Base-by-base conservation (phyloP, 2,329 filamentous ascomycete species). In the Lecanoromycetidae sp. region DNA sequence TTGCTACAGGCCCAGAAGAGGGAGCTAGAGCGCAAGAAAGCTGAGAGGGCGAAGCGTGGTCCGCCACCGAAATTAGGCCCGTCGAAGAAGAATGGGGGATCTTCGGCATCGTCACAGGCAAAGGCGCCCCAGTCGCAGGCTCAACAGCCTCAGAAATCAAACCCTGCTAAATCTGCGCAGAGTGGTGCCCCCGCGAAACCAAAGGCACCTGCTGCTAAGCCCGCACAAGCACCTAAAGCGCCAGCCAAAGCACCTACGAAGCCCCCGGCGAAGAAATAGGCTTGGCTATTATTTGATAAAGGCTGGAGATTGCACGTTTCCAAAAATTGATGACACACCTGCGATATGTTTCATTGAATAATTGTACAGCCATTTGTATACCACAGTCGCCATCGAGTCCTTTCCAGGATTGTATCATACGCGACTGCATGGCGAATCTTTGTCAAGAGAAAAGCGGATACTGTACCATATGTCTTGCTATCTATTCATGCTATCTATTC, bases 61-160 rank as follows among this genome's bases (percentile, higher is more conserved):
- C 49, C 49, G 10, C 49, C 49, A n/a, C 49, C 49, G 2, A 51
- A 51, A 15, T 22, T 51, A 15, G 49, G 49, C 22, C 35, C 45
- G 13, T 51, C 49, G 20, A 51, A 51, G 30, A 46, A 45, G n/a
- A 35, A 20, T 10, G 25, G 25, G 20, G 27, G 38, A 17, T 27
- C 23, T 23, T 29, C 5, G 10, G 23, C n/a, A 23, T 33, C 33
- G 12, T 39, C 41, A 34, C 41, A 38, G 42, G 33, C 34, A 13
- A 48, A 34, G 34, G 38, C 41, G 27, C 23, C 19, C 12, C 27
- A 36, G 29, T 29, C 48, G 7, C 46, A 46, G 46, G 25, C 37
- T 25, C 48, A 44, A 23, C 32, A 26, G 32, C 22, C 35, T 10
- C 22, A 10, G 6, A 49, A 48, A 33, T 12, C 39, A 39, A 23